These are phyloP conservation scores for Pyronema domesticum DNA, from an alignment of 495 filamentous ascomycete species.

Conservation along the genomic window DNA sequence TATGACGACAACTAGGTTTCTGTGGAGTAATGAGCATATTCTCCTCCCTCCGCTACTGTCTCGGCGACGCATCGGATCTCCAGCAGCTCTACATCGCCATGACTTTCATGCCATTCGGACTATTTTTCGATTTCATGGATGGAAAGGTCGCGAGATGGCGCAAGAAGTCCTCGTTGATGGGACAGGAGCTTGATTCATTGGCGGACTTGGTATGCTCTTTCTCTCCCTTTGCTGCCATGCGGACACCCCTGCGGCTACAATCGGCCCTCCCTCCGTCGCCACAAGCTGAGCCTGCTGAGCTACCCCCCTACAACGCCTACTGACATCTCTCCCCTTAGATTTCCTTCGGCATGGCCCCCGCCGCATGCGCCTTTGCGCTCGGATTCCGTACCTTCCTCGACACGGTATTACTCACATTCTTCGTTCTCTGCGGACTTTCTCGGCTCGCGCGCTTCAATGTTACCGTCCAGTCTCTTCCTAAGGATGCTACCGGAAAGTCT, in stretches of 20 bases:
- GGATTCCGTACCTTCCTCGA: slow-evolving; percentile 76
- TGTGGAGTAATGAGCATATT: slow-evolving; percentile 87
- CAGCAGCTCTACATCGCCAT: slow-evolving; percentile 63
- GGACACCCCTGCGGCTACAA: neutral
- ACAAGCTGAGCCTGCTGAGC: neutral
- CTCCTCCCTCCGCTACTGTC: slow-evolving; percentile 85
- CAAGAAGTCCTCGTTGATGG: slow-evolving; percentile 90
- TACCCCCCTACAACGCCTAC: neutral
- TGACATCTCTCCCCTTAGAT: slow-evolving; percentile 37
- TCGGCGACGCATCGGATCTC: slow-evolving; percentile 49
- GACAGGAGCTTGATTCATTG: slow-evolving; percentile 92
- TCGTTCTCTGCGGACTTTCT: slow-evolving; percentile 88
- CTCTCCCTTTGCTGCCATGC: neutral
- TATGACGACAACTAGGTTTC: slow-evolving; percentile 34
- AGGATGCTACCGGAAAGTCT: slow-evolving; percentile 77
- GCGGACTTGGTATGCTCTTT: slow-evolving; percentile 61
- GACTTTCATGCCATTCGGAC: slow-evolving; percentile 72
- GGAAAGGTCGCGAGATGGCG: slow-evolving; percentile 91
- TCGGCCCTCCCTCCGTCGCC: neutral
- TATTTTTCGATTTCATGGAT: slow-evolving; percentile 98
- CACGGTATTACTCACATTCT: slow-evolving; percentile 68
- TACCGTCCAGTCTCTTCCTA: slow-evolving; percentile 69
- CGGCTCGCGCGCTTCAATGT: slow-evolving; percentile 95
- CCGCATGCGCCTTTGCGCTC: slow-evolving; percentile 69
- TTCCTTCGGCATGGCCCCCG: slow-evolving; percentile 87